Evolutionary conservation across 768 basidiomycete genomes (phyloP).

Genomic region (Tylopilus plumbeoviolaceoides): DNA sequence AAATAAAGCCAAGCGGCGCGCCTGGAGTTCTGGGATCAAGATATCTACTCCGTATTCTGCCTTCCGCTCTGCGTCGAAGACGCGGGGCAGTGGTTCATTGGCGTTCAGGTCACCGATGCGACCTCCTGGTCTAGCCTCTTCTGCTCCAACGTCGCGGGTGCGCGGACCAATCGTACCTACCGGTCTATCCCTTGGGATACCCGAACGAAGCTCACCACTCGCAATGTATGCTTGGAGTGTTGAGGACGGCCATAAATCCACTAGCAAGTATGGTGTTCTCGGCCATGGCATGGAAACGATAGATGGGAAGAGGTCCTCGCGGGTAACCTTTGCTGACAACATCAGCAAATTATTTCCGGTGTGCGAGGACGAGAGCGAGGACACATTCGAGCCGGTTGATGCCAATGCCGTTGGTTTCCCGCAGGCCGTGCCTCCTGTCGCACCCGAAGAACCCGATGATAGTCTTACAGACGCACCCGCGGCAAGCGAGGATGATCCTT

Average conservation of each 20-base stretch:
- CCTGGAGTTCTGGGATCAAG: constrained; percentile 59
- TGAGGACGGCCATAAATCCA: constrained; percentile 32
- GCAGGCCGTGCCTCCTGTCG: constrained; percentile 3
- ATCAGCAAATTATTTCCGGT: constrained; percentile 28
- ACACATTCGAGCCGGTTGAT: constrained; percentile 26
- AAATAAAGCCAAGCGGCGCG: constrained; percentile 55
- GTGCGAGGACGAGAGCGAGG: constrained; percentile 31
- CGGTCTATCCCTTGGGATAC: constrained; percentile 47
- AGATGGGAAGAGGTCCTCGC: constrained; percentile 13
- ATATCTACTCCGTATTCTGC: constrained; percentile 29
- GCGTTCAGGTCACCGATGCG: neutral
- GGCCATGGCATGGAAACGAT: constrained; percentile 13
- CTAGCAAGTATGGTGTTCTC: constrained; percentile 18
- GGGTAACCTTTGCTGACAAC: constrained; percentile 16
- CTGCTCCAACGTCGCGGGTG: neutral
- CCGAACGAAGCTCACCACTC: constrained; percentile 50
- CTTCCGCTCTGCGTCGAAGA: constrained; percentile 1
- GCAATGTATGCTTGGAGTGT: constrained; percentile 36
- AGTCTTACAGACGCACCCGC: neutral
- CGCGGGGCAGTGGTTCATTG: constrained; percentile 16
- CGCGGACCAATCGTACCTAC: constrained; percentile 26
- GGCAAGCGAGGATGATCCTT: constrained; percentile 23
- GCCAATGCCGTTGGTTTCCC: constrained; percentile 22
- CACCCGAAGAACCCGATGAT: neutral
- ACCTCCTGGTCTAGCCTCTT: constrained; percentile 23